These are phyloP conservation scores for Stagonosporopsis vannaccii DNA, from an alignment of 2,329 filamentous ascomycete species.

Conservation along the genomic window DNA sequence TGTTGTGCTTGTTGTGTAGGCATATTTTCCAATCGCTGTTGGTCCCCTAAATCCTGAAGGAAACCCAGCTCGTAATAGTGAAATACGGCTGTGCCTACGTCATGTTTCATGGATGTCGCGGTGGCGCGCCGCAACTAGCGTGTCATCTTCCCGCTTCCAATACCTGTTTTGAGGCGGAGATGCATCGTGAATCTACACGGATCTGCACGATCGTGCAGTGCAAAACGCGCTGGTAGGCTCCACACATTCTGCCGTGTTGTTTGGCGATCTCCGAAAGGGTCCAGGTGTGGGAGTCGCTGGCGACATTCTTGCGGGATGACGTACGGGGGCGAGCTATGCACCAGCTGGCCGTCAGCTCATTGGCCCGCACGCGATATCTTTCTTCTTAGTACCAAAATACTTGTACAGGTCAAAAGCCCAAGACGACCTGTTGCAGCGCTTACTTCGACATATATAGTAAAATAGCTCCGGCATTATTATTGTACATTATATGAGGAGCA, in stretches of 20 bases:
- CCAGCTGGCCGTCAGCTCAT: not conserved
- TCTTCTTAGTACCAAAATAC: no score
- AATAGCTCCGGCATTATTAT: no score
- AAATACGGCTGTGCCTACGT: constrained; percentile 5
- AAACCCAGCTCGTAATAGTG: constrained; percentile 8
- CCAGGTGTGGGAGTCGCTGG: not conserved
- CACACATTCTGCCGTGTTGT: not conserved
- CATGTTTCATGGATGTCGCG: constrained; percentile 17
- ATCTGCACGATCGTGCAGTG: constrained; percentile 6
- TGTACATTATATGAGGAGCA: no score
- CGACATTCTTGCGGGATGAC: constrained; percentile 1
- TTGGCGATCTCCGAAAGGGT: not conserved
- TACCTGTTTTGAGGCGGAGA: constrained; percentile 15
- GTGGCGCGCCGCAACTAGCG: constrained; percentile 14
- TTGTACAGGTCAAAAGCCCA: no score
- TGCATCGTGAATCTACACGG: constrained; percentile 7
- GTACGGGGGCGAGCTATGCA: not conserved
- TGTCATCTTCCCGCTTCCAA: constrained; percentile 7
- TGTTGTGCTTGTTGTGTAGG: constrained; percentile 8
- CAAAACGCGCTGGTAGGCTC: not conserved
- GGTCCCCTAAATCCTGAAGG: not conserved
- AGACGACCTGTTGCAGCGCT: no score
- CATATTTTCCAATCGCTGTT: constrained; percentile 1
- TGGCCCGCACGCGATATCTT: no score
- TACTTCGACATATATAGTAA: no score